Evolutionary conservation across 176 grass and related monocot genomes (phyloP).

Genomic region (Aegilops bicornis): DNA sequence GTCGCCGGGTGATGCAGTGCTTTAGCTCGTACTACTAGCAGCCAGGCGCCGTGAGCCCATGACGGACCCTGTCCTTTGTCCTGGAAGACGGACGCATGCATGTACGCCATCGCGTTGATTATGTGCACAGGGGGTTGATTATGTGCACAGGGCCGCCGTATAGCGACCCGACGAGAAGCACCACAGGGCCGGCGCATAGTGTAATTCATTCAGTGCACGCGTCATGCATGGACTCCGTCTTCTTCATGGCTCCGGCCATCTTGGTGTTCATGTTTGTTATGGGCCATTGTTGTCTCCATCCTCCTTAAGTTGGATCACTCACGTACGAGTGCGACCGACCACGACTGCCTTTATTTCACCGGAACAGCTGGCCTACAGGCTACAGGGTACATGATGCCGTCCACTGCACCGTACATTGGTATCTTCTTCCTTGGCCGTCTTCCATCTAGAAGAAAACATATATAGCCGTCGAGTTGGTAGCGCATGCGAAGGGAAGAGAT

Average conservation of each 20-base stretch:
- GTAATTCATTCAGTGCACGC: not conserved
- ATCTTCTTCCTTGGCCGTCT: not conserved
- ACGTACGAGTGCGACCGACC: not conserved
- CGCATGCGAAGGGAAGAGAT: not conserved
- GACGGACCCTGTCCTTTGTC: not conserved
- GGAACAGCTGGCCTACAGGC: not conserved
- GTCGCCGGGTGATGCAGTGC: not conserved
- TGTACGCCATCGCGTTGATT: not conserved
- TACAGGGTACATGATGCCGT: not conserved
- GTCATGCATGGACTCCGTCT: not conserved
- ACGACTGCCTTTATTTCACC: not conserved
- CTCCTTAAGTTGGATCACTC: not conserved
- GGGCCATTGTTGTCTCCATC: not conserved
- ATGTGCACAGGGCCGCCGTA: not conserved
- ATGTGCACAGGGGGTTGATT: not conserved
- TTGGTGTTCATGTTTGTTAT: not conserved
- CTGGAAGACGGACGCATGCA: not conserved
- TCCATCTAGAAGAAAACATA: not conserved
- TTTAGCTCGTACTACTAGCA: not conserved
- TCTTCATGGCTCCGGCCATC: conserved; percentile 13
- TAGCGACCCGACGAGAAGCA: not conserved
- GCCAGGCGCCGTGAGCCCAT: not conserved
- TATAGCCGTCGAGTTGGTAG: too few species aligned
- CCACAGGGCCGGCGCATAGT: not conserved
- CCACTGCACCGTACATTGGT: not conserved